Evolutionary conservation across 805 yeast species (phyloP), one percentile per base, ranked within the genome.

Genomic region (Ogataea naganishii): DNA sequence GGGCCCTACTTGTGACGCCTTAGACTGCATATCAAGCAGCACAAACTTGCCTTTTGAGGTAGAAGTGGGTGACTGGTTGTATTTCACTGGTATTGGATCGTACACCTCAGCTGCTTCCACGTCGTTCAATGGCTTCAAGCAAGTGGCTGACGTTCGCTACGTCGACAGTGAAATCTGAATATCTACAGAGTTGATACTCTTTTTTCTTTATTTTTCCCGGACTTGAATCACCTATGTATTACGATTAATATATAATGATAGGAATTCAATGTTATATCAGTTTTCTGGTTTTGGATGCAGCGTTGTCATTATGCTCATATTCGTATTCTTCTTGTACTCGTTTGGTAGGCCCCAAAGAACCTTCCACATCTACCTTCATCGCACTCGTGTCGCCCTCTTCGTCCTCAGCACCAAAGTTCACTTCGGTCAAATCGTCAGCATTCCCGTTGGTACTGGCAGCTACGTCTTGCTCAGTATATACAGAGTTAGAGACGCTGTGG

Each of bases 1-100:
- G 98, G 98, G 98, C 5, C 98, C 97, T 26, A 89, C 97, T 13
- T 89, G 98, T 60, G 98, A 89, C 58, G 96, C 96, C 3, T 65
- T 89, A 39, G 98, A 89, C 55, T 80, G 94, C 53, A 73, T 89
- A 34, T 53, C 80, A 13, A 53, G 62, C 27, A 63, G 60, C 21
- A 61, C 73, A 36, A 44, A 42, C 20, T 62, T 89, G 46, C 64
- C 76, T 13, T 64, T 69, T 32, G 73, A 75, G 23, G 75, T 85
- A 25, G 62, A 64, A 14, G 79, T 81, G 24, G 97, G 96, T 7
- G 97, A 89, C 53, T 89, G 97, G 97, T 51, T 89, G 34, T 84
- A 76, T 56, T 88, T 89, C 59, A 65, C 77, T 19, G 65, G 76
- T 41, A 55, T 82, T 34, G 98, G 98, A 12, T 96, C 98, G 13